phyloP scores from a whole-genome alignment of 306 rosid genomes.

The Sesbania bispinosa region DNA sequence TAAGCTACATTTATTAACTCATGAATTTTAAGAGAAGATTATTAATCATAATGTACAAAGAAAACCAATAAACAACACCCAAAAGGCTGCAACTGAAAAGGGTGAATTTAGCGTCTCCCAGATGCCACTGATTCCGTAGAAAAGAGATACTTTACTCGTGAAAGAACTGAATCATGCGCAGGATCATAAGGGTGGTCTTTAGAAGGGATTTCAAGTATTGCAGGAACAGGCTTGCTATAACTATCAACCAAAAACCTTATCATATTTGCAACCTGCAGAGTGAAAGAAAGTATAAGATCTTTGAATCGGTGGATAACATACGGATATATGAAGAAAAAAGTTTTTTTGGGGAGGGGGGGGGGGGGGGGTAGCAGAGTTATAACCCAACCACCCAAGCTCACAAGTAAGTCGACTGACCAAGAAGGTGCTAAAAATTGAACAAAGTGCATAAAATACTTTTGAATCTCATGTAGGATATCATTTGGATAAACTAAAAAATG shows the following conservation, averaged over 20 bases:
- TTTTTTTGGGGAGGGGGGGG: too few relatives aligned
- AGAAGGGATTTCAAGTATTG: slow-evolving; percentile 91
- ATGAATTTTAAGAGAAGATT: slow-evolving; percentile 10
- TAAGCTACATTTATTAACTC: slow-evolving; percentile 28
- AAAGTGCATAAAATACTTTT: not conserved
- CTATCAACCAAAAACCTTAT: slow-evolving; percentile 89
- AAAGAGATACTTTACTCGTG: slow-evolving; percentile 88
- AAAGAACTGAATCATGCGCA: slow-evolving; percentile 85
- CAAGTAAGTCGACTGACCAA: not conserved
- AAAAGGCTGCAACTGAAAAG: not conserved
- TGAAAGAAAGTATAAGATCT: not conserved
- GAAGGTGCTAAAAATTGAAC: not conserved
- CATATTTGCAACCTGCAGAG: slow-evolving; percentile 89
- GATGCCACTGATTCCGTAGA: slow-evolving; percentile 85
- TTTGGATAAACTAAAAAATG: not conserved
- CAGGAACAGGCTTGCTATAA: slow-evolving; percentile 88
- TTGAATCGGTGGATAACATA: too few relatives aligned
- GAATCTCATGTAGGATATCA: not conserved
- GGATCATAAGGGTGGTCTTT: slow-evolving; percentile 97
- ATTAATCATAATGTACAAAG: slow-evolving; percentile 26
- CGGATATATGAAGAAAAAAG: too few relatives aligned
- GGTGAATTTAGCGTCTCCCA: slow-evolving; percentile 54
- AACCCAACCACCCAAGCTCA: not conserved
- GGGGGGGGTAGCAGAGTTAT: not conserved
- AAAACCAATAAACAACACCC: slow-evolving; percentile 18